Base-by-base conservation (phyloP, 345 rosid genomes). In the Boechera retrofracta region DNA sequence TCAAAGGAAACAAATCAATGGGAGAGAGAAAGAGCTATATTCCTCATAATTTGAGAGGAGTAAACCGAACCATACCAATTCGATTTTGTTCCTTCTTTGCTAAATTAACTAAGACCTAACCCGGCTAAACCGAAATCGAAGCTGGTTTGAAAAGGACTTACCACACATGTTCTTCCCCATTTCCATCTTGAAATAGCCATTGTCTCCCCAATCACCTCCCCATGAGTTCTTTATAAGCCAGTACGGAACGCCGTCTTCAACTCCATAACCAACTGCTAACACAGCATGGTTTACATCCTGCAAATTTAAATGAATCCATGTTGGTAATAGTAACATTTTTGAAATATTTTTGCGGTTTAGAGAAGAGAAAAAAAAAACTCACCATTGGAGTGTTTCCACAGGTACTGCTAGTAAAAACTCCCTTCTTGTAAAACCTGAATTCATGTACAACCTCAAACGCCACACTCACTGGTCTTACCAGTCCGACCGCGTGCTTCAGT, bases 271-370 rank as follows among this genome's bases (percentile, higher is more conserved):
- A 39, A 89, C 90, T 9, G 94, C 97, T 69, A 91, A 77, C 77
- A 91, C 98, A 21, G 94, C 97, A 61, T 94, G 97, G 88, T 94
- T 94, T 82, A 91, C 97, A 77, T 91, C 98, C 97, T 91, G 84
- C 44, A 39, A 39, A 39, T 39, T 4, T 10, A 3, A 39, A 39
- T 3, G 4, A 39, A 39, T 10, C 11, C 44, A 39, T 29, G 16
- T 13, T 54, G n/a, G 15, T 54, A 35, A 35, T 26, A 15, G 1
- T 2, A 70, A 45, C 47, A 32, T n/a, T 24, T 15, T 13, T 1
- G n/a, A 5, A 38, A 51, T 6, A 12, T 36, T 13, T 64, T 28
- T n/a, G 5, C 12, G 45, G 59, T 33, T 8, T 35, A 47, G 11
- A 16, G n/a, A 39, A 21, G 18, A 9, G 9, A 9, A 42, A 42